Base-by-base conservation (phyloP, 2,329 filamentous ascomycete species). In the Colletotrichum echinochloae region DNA sequence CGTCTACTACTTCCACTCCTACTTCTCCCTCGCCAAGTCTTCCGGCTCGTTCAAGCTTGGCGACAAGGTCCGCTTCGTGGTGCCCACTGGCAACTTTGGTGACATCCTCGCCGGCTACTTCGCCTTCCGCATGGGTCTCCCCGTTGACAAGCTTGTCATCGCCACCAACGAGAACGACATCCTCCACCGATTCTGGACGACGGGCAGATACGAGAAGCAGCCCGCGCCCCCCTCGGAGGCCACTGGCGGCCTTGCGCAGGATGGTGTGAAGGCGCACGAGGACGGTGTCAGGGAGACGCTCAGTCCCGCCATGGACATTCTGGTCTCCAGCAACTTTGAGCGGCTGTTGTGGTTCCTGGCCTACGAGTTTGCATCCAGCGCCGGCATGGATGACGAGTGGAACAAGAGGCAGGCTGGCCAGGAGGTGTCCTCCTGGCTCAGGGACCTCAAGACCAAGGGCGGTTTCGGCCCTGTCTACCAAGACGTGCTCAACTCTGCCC, bases 151-250 rank as follows among this genome's bases (percentile, higher is more conserved):
- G 83, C 89, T 99, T 39, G 90, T 97, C 76, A 92, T 98, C 66
- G 94, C 95, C 0, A 98, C 95, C 61, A 98, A 98, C 81, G 95
- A 97, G 83, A 99, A 99, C 83, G 96, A 98, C 77, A 98, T 98
- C 72, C 88, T 99, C 14, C 89, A 98, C 81, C 90, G 96, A 41
- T 99, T 99, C 87, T 98, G 94, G 93, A 92, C 92, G 83, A 93
- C 91, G 0, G 94, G 95, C 48, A 87, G 88, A 74, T 98, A 98
- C 83, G 93, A 96, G 84, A 98, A 98, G 87, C 88, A 94, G 76
- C 85, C 90, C 14, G 85, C 89, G 9, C 83, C 87, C 65, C 89
- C 88, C 2, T 77, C 82, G 8, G 85, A 87, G 60, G 88, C 89
- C 1, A 84, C 89, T 73, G 88, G 88, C 46, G 92, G 92, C 33